Conservation (phyloP, 2,329 filamentous ascomycete genomes). For the Albifimbria verrucaria region DNA sequence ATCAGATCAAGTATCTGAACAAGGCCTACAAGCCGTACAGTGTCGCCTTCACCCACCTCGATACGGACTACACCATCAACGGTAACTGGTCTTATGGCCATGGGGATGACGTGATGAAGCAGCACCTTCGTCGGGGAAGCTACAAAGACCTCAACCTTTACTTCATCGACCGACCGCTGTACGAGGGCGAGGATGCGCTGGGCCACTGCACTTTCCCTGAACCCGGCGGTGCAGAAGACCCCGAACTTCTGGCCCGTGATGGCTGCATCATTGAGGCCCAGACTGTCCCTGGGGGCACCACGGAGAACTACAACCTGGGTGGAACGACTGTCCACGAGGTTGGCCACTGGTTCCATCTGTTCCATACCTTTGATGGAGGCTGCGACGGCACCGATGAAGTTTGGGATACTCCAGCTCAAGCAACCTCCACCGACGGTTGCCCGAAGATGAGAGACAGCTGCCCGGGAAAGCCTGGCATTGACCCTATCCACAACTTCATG, state of each 20-base stretch:
- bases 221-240: conserved; percentile 19
- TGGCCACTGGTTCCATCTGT: conserved; percentile 42
- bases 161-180: conserved; percentile 19
- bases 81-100: neutral
- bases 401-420: conserved; percentile 33
- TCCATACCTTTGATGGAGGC: conserved; percentile 39
- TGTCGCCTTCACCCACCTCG: neutral
- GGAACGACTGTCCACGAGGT: conserved; percentile 31
- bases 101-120: neutral
- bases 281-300: conserved; percentile 16
- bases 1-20: too few species aligned
- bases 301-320: conserved; percentile 24
- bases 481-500: conserved; percentile 26
- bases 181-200: conserved; percentile 23
- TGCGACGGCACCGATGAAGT: conserved; percentile 31
- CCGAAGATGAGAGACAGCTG: conserved; percentile 25
- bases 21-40: neutral
- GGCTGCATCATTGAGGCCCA: conserved; percentile 15
- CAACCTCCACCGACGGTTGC: conserved; percentile 24
- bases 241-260: conserved; percentile 9
- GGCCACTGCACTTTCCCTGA: conserved; percentile 43
- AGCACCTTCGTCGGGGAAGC: conserved; percentile 29
- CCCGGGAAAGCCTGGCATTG: conserved; percentile 16
- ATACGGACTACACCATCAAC: neutral
- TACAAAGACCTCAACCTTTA: conserved; percentile 41